Evolutionary conservation across 2,329 filamentous ascomycete genomes (phyloP).

Genomic region (Sporothrix pallida): DNA sequence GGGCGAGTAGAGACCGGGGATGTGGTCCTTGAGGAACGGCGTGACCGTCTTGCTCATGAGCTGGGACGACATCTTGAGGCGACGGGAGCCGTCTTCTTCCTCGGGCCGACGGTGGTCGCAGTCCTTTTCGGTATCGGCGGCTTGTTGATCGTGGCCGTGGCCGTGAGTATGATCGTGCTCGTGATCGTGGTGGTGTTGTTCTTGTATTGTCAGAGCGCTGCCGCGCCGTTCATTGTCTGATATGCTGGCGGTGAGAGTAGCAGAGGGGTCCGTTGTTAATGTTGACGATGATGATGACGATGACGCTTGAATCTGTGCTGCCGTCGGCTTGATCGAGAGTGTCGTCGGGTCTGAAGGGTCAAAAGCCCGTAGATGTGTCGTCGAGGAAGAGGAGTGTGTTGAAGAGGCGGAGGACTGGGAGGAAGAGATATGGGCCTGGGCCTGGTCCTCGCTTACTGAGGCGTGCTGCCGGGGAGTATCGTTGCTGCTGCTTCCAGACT

Average conservation of each 20-base stretch:
- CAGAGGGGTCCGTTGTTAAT: constrained; percentile 13
- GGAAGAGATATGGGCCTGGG: constrained; percentile 21
- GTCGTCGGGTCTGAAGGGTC: constrained; percentile 35
- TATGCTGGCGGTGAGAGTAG: not conserved
- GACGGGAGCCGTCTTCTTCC: constrained; percentile 54
- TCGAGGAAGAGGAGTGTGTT: constrained; percentile 18
- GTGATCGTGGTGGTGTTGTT: not conserved
- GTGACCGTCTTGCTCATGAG: constrained; percentile 79
- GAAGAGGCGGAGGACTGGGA: constrained; percentile 22
- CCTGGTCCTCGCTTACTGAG: constrained; percentile 28
- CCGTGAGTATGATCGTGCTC: not conserved
- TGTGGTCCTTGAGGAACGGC: constrained; percentile 89
- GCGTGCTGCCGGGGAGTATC: constrained; percentile 20
- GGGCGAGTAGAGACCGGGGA: constrained; percentile 85
- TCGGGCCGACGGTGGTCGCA: constrained; percentile 59
- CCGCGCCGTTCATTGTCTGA: constrained; percentile 19
- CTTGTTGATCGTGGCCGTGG: constrained; percentile 17
- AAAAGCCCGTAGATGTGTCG: constrained; percentile 31
- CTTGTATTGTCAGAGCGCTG: constrained; percentile 25
- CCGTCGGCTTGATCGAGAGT: constrained; percentile 30
- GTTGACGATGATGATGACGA: constrained; percentile 1
- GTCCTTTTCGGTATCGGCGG: constrained; percentile 47
- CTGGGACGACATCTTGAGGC: constrained; percentile 65
- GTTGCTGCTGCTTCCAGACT: constrained; percentile 12
- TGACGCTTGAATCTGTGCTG: not conserved